Evolutionary conservation across 495 filamentous ascomycete species (phyloP).

Genomic region (Aspergillus wentii): DNA sequence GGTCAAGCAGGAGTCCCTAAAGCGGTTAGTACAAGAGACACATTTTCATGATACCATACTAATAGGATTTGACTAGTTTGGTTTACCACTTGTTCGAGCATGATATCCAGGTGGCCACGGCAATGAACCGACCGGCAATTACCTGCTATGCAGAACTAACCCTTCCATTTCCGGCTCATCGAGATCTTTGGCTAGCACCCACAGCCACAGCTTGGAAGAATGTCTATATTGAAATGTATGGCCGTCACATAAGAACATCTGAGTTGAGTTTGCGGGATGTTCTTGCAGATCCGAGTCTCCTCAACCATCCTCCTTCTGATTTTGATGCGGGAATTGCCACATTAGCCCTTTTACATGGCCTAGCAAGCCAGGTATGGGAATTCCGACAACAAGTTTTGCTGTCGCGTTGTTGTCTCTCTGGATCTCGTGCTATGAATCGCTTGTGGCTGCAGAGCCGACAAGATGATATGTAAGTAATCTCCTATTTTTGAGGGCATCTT

Average conservation of each 20-base stretch:
- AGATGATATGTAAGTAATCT: conserved; percentile 26
- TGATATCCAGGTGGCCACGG: conserved; percentile 51
- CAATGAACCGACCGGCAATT: conserved; percentile 40
- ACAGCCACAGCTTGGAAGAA: conserved; percentile 49
- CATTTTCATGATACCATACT: too few relatives aligned
- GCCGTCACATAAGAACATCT: too few relatives aligned
- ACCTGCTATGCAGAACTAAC: conserved; percentile 58
- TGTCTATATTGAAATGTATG: too few relatives aligned
- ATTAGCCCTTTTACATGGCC: conserved; percentile 33
- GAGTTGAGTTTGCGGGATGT: too few relatives aligned
- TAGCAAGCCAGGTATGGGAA: conserved; percentile 19
- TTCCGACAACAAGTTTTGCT: conserved; percentile 20
- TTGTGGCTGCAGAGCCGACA: conserved; percentile 25
- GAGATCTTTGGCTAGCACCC: conserved; percentile 49
- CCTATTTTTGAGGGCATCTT: too few relatives aligned
- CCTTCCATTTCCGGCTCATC: conserved; percentile 48
- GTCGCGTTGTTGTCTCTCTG: conserved; percentile 5
- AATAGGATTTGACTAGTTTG: conserved; percentile 36
- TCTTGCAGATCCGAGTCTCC: too few relatives aligned
- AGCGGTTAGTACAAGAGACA: too few relatives aligned
- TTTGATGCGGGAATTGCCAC: conserved; percentile 42
- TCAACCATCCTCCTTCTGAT: conserved; percentile 10
- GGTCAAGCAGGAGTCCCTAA: too few relatives aligned
- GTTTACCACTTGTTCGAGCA: conserved; percentile 51
- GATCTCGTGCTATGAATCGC: conserved; percentile 7